Conservation (phyloP, 176 grass and related monocot species). For the Thalia dealbata region DNA sequence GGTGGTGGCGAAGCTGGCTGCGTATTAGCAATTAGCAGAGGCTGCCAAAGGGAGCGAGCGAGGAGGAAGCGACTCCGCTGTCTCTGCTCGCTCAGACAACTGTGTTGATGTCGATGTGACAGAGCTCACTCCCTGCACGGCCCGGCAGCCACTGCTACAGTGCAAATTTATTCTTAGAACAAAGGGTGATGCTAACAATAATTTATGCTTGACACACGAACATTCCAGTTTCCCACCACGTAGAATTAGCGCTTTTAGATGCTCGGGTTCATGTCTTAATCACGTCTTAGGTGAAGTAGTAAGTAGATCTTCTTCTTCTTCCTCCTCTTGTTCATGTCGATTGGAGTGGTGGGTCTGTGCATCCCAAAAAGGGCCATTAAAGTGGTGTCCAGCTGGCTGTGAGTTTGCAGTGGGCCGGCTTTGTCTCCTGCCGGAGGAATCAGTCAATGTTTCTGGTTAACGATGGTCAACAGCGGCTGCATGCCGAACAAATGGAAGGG, state of each 20-base stretch:
- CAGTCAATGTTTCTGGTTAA: not conserved
- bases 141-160: not conserved
- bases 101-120: not conserved
- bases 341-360: not conserved
- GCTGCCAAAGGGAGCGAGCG: not conserved
- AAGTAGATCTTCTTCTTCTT: not conserved
- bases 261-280: not conserved
- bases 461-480: not conserved
- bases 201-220: not conserved
- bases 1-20: too few relatives aligned
- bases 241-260: not conserved
- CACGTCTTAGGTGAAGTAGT: not conserved
- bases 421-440: too few relatives aligned
- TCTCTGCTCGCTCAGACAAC: not conserved
- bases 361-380: not conserved
- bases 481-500: not conserved
- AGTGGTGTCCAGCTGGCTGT: not conserved
- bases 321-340: not conserved
- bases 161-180: too few relatives aligned
- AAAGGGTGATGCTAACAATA: too few relatives aligned
- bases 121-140: not conserved
- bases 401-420: not conserved
- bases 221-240: not conserved
- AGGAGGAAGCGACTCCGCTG: not conserved
- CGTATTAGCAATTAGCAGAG: not conserved